Percentiles rank a stretch among this genome's conserved stretches.
These are phyloP conservation scores for Borealophlyctis nickersoniae DNA, from an alignment of 192 early-diverging fungal genomes.

Conservation along the genomic window DNA sequence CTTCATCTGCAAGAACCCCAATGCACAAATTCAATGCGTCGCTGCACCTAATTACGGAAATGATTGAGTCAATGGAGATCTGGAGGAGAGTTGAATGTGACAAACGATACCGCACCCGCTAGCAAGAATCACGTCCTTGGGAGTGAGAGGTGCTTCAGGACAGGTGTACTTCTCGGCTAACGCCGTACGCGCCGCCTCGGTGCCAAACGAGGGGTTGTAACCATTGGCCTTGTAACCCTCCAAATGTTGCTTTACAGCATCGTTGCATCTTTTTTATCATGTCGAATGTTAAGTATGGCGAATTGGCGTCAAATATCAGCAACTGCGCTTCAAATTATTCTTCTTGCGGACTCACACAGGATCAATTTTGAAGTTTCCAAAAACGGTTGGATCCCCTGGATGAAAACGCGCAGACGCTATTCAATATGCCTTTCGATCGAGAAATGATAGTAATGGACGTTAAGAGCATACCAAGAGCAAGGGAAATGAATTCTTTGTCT, in stretches of 20 bases:
- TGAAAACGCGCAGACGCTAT: too few relatives aligned
- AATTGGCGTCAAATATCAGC: neutral
- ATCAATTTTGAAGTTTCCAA: conserved; percentile 90
- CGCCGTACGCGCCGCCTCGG: conserved; percentile 64
- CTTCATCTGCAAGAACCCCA: conserved; percentile 68
- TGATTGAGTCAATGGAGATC: neutral
- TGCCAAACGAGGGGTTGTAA: conserved; percentile 69
- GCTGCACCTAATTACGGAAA: conserved; percentile 17
- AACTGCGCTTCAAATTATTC: neutral
- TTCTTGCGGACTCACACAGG: too few relatives aligned
- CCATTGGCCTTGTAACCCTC: conserved; percentile 77
- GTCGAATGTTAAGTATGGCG: neutral
- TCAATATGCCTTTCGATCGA: too few relatives aligned
- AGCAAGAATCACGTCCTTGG: conserved; percentile 75
- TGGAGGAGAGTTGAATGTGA: neutral
- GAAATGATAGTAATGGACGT: too few relatives aligned
- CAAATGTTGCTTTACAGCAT: conserved; percentile 69
- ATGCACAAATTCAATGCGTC: conserved; percentile 37
- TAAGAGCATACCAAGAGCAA: too few relatives aligned
- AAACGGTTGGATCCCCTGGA: conserved; percentile 79
- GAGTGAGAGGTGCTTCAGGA: conserved; percentile 67
- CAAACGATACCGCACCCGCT: conserved; percentile 47
- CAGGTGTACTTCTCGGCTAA: conserved; percentile 67
- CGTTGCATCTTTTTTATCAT: conserved; percentile 33
- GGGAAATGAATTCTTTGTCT: conserved; percentile 59